Evolutionary conservation across 2,329 filamentous ascomycete genomes (phyloP).

Genomic region (Alternaria sp.): DNA sequence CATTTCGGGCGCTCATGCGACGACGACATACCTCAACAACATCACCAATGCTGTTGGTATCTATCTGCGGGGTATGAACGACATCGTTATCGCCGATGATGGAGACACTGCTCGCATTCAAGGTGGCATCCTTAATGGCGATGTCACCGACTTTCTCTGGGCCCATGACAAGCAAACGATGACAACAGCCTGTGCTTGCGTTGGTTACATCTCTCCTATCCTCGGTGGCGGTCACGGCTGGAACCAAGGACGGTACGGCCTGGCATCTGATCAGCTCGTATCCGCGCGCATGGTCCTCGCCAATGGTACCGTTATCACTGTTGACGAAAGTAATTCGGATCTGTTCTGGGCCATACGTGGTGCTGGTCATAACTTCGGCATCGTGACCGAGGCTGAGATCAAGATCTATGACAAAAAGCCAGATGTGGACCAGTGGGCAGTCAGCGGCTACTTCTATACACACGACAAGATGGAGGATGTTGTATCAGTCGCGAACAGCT

Average conservation of each 20-base stretch:
- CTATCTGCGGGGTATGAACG: constrained; percentile 38
- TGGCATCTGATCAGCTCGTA: constrained; percentile 36
- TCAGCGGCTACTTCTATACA: constrained; percentile 24
- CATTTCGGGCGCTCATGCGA: constrained; percentile 50
- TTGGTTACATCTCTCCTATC: constrained; percentile 65
- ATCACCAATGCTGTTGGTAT: constrained; percentile 44
- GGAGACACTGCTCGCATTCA: constrained; percentile 34
- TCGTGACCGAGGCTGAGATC: constrained; percentile 35
- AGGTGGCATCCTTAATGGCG: constrained; percentile 35
- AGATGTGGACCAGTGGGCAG: constrained; percentile 20
- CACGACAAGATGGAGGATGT: constrained; percentile 30
- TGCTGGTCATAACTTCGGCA: constrained; percentile 47
- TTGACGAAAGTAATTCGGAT: constrained; percentile 48
- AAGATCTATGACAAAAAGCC: constrained; percentile 27
- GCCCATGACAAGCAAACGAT: constrained; percentile 37
- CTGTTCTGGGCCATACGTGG: constrained; percentile 53
- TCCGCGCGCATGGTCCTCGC: constrained; percentile 51
- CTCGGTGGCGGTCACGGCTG: constrained; percentile 67
- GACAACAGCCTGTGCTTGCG: constrained; percentile 34
- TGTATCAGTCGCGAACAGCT: constrained; percentile 23
- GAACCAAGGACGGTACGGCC: constrained; percentile 59
- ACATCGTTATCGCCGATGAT: constrained; percentile 30
- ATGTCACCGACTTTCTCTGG: constrained; percentile 39
- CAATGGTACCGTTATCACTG: constrained; percentile 43
- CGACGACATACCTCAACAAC: constrained; percentile 30